These are phyloP conservation scores for Trichosporon coremiiforme DNA, from an alignment of 1,284 basidiomycete species.

Conservation along the genomic window DNA sequence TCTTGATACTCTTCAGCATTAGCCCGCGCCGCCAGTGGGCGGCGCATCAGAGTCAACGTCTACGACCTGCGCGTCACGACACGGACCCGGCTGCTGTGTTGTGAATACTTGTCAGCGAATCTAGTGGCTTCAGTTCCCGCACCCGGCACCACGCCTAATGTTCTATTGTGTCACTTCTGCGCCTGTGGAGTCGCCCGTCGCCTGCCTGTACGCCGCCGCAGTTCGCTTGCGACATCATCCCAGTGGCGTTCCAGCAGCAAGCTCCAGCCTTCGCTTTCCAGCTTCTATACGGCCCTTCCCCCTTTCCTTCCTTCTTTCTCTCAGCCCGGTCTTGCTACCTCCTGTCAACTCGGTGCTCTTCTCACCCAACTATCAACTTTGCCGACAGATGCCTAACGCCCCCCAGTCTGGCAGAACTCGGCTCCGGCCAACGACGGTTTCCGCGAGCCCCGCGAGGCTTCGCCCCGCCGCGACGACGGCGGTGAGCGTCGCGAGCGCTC, in stretches of 20 bases:
- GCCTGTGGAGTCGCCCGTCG: conserved; percentile 9
- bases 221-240: neutral
- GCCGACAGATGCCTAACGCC: conserved; percentile 32
- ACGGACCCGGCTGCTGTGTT: conserved; percentile 17
- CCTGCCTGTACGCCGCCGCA: conserved; percentile 6
- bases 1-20: neutral
- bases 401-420: conserved; percentile 51
- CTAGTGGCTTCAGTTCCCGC: neutral
- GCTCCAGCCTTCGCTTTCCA: neutral
- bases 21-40: conserved; percentile 18
- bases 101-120: conserved; percentile 2
- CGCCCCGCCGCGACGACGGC: conserved; percentile 38
- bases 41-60: conserved; percentile 19
- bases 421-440: conserved; percentile 34
- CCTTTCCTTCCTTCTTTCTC: neutral
- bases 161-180: conserved; percentile 12
- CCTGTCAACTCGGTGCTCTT: neutral
- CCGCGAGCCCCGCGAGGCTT: conserved; percentile 30
- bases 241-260: conserved; percentile 15
- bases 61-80: conserved; percentile 18
- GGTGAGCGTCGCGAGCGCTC: conserved; percentile 28
- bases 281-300: neutral
- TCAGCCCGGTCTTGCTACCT: neutral
- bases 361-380: conserved; percentile 20
- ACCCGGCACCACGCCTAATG: conserved; percentile 3